Percentiles rank a stretch among this genome's conserved stretches.
phyloP scores from a whole-genome alignment of 805 yeast genomes.

The Wickerhamiella slavikovae region DNA sequence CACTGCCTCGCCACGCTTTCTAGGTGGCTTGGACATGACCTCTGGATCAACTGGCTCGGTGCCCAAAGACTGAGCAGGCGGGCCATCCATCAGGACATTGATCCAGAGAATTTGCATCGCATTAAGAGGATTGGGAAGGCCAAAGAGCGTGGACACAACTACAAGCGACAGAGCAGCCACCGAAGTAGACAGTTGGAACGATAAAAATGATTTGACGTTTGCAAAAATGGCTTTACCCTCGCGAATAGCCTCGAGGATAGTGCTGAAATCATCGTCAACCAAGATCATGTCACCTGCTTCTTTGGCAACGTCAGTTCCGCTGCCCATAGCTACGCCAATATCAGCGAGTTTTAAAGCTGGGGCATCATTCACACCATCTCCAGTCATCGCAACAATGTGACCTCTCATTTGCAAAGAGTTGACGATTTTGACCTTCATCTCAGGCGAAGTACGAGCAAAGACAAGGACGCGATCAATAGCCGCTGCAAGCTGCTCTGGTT shows the following conservation, averaged over 20 bases:
- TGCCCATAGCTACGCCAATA: conserved; percentile 76
- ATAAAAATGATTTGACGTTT: conserved; percentile 83
- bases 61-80: conserved; percentile 94
- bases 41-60: conserved; percentile 94
- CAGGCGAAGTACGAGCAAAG: conserved; percentile 24
- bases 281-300: conserved; percentile 97
- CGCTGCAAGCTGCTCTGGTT: conserved; percentile 49
- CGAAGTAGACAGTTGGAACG: conserved; percentile 89
- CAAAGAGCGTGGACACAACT: conserved; percentile 70
- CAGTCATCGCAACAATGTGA: conserved; percentile 97
- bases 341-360: conserved; percentile 95
- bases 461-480: conserved; percentile 63
- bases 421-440: conserved; percentile 30
- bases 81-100: conserved; percentile 95
- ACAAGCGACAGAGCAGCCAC: conserved; percentile 85
- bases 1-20: conserved; percentile 70
- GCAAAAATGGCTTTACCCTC: conserved; percentile 96
- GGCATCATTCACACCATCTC: conserved; percentile 97
- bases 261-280: conserved; percentile 91
- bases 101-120: conserved; percentile 99
- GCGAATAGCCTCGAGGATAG: conserved; percentile 80
- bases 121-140: conserved; percentile 81
- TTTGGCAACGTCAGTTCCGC: conserved; percentile 96
- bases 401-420: conserved; percentile 42
- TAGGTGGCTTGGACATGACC: conserved; percentile 92